Percentiles rank a stretch among this genome's conserved stretches.
These are phyloP conservation scores for Medicago ruthenica DNA, from an alignment of 306 rosid genomes.

Conservation along the genomic window DNA sequence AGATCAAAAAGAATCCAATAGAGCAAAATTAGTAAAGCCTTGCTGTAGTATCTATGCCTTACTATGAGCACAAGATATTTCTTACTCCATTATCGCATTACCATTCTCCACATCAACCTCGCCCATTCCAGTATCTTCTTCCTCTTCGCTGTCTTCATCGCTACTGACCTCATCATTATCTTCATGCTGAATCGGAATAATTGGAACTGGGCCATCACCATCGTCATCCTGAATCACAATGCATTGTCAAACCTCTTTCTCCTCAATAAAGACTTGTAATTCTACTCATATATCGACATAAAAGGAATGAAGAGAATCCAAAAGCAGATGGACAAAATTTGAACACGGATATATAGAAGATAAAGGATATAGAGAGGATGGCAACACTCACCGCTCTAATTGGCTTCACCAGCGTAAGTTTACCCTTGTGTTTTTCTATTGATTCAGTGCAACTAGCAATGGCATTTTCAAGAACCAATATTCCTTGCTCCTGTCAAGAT, in stretches of 20 bases:
- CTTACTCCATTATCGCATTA: conserved; percentile 65
- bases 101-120: conserved; percentile 82
- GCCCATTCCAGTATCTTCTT: conserved; percentile 97
- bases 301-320: conserved; percentile 19
- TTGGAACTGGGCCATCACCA: too few relatives aligned
- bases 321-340: conserved; percentile 24
- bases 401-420: conserved; percentile 82
- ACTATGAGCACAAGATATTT: conserved; percentile 30
- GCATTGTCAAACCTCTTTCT: conserved; percentile 42
- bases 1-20: conserved; percentile 22
- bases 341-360: neutral
- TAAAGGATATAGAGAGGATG: conserved; percentile 25
- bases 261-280: neutral
- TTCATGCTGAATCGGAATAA: too few relatives aligned
- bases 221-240: conserved; percentile 51
- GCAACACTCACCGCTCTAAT: conserved; percentile 88
- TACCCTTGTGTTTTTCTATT: conserved; percentile 88
- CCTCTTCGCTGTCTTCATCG: conserved; percentile 91
- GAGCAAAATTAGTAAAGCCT: conserved; percentile 35
- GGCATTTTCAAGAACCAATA: conserved; percentile 74
- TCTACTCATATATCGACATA: too few relatives aligned
- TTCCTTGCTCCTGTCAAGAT: conserved; percentile 85
- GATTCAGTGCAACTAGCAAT: conserved; percentile 74
- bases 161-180: conserved; percentile 83
- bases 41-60: conserved; percentile 34